Evolutionary conservation across 140 eudicot genomes (phyloP).

Genomic region (Cichorium intybus): DNA sequence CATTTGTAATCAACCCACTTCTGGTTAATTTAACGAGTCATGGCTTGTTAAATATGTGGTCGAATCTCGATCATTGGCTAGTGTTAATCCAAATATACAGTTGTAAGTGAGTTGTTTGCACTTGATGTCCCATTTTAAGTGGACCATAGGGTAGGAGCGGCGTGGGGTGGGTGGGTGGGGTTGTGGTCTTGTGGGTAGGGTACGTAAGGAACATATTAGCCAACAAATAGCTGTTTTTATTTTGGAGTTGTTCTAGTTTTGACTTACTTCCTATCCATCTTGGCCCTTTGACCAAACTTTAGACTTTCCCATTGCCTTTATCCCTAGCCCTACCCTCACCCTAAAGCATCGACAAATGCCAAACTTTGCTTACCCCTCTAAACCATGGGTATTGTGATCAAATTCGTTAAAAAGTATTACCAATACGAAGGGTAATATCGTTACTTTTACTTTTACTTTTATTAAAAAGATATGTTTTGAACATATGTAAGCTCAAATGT

Average conservation of each 20-base stretch:
- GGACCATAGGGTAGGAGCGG: constrained; percentile 11
- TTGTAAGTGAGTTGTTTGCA: constrained; percentile 28
- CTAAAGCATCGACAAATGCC: constrained; percentile 25
- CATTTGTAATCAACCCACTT: neutral
- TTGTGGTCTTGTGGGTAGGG: neutral
- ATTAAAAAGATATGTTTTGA: too few species aligned
- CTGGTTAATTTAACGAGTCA: neutral
- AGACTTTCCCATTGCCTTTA: constrained; percentile 29
- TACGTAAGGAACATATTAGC: constrained; percentile 18
- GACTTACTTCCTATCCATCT: constrained; percentile 23
- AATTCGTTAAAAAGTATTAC: neutral
- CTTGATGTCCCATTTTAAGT: neutral
- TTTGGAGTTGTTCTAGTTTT: constrained; percentile 25
- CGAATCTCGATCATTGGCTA: neutral
- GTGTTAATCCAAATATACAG: constrained; percentile 19
- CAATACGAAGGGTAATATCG: too few species aligned
- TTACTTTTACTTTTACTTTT: too few species aligned
- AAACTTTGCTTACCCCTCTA: constrained; percentile 25
- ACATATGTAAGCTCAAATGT: too few species aligned
- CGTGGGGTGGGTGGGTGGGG: neutral
- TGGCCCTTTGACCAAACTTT: constrained; percentile 30
- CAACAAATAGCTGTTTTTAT: constrained; percentile 25
- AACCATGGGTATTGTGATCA: constrained; percentile 12
- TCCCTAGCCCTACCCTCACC: constrained; percentile 30
- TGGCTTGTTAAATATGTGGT: neutral